These are phyloP conservation scores for Sonneratia alba DNA, from an alignment of 345 rosid species.

Conservation along the genomic window DNA sequence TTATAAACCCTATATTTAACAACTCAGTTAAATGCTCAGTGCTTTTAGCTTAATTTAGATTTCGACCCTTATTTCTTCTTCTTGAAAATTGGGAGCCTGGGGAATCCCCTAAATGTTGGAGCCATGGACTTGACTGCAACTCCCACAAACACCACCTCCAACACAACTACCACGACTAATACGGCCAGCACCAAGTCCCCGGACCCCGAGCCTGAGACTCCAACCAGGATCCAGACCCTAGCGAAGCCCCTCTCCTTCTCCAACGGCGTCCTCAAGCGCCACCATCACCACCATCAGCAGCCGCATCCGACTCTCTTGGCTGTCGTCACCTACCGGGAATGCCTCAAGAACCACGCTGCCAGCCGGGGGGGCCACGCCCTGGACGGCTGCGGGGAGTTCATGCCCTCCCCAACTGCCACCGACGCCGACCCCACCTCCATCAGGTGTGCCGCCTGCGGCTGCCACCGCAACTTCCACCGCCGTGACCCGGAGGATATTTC, in stretches of 20 bases:
- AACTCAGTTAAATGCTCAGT: neutral
- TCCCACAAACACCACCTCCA: conserved; percentile 5
- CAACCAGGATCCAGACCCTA: neutral
- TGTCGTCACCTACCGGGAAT: neutral
- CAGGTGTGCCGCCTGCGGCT: conserved; percentile 47
- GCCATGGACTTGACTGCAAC: conserved; percentile 13
- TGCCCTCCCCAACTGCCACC: conserved; percentile 22
- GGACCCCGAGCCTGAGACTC: conserved; percentile 9
- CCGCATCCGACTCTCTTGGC: neutral
- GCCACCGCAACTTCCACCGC: conserved; percentile 49
- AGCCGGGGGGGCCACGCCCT: conserved; percentile 39
- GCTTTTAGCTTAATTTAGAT: neutral
- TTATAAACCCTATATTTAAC: neutral
- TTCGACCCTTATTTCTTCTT: neutral
- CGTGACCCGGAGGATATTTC: conserved; percentile 11
- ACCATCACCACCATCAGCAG: conserved; percentile 1
- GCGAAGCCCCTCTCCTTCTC: conserved; percentile 8
- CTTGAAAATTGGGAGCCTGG: neutral
- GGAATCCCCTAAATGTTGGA: conserved; percentile 9
- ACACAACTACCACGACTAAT: neutral
- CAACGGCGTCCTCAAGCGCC: conserved; percentile 16
- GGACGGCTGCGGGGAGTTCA: conserved; percentile 54
- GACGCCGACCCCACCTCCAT: conserved; percentile 16
- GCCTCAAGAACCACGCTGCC: conserved; percentile 40
- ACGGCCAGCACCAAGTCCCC: conserved; percentile 11